These are phyloP conservation scores for Blakeslea trispora DNA, from an alignment of 371 early-diverging fungal genomes.

Conservation along the genomic window DNA sequence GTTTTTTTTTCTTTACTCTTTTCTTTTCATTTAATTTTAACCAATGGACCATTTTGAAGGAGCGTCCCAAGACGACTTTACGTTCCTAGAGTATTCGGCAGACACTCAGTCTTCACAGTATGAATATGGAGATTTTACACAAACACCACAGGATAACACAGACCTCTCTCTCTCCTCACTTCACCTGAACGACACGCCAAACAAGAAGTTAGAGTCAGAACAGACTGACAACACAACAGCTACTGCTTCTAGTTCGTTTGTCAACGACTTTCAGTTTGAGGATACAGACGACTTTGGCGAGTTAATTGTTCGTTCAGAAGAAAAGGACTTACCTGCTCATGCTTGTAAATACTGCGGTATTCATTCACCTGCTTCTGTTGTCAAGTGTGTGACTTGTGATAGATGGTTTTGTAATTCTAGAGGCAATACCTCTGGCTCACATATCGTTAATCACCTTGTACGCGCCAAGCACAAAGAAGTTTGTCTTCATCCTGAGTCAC, in stretches of 20 bases:
- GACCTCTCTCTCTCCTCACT: conserved; percentile 40
- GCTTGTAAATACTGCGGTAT: conserved; percentile 96
- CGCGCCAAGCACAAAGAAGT: conserved; percentile 95
- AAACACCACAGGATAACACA: conserved; percentile 32
- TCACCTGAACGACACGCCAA: conserved; percentile 16
- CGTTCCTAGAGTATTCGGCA: conserved; percentile 55
- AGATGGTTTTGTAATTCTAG: conserved; percentile 98
- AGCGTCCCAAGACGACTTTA: conserved; percentile 55
- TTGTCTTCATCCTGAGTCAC: conserved; percentile 85
- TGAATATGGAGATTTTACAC: conserved; percentile 59
- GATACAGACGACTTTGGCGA: conserved; percentile 57
- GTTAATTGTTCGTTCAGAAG: conserved; percentile 28
- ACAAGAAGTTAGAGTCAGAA: neutral
- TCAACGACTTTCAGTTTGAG: conserved; percentile 47
- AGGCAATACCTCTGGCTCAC: conserved; percentile 91
- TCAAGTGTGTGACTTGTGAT: conserved; percentile 92
- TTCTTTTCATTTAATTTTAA: no score
- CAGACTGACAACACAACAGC: conserved; percentile 24
- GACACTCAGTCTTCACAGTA: conserved; percentile 68
- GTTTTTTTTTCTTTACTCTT: no score
- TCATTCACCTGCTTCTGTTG: conserved; percentile 86
- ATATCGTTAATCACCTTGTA: conserved; percentile 96
- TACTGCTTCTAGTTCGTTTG: conserved; percentile 32
- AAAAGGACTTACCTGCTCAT: conserved; percentile 77
- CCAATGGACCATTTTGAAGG: conserved; percentile 55